phyloP scores from a whole-genome alignment of 805 yeast genomes.

The Saccharomyces cerevisiae region DNA sequence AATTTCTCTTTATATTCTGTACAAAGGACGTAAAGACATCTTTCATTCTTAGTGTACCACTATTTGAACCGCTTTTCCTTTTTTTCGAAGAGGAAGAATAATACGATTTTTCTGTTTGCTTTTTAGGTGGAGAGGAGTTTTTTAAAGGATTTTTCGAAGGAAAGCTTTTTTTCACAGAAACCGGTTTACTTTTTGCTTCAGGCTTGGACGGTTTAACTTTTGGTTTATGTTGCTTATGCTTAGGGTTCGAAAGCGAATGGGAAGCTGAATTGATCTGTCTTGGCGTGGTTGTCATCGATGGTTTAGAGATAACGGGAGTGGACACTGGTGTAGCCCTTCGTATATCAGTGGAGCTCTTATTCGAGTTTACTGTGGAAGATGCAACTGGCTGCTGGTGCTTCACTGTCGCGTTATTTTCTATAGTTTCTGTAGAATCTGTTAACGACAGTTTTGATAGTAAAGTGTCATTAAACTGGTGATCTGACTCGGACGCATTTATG shows the following conservation, averaged over 20 bases:
- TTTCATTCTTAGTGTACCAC: constrained; percentile 37
- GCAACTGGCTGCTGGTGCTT: background rate
- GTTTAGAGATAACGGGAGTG: constrained; percentile 5
- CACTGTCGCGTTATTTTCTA: background rate
- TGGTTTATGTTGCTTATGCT: background rate
- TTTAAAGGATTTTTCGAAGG: background rate
- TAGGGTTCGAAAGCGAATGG: background rate
- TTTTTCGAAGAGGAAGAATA: constrained; percentile 4
- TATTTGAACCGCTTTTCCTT: constrained; percentile 35
- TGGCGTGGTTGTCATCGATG: constrained; percentile 1
- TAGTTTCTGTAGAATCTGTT: background rate
- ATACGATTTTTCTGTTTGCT: background rate
- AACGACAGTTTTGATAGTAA: background rate
- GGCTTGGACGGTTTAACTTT: background rate
- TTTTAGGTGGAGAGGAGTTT: background rate
- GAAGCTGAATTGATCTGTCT: background rate
- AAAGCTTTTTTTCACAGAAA: background rate
- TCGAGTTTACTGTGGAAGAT: background rate
- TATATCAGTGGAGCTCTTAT: background rate
- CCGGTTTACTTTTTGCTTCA: background rate
- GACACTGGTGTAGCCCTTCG: constrained; percentile 8
- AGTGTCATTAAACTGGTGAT: constrained; percentile 5
- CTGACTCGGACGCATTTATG: constrained; percentile 12
- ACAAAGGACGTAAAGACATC: constrained; percentile 49
- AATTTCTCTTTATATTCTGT: constrained; percentile 21